Percentiles rank a stretch among this genome's conserved stretches.
These are phyloP conservation scores for Rutidosis leptorrhynchoides DNA, from an alignment of 129 eudicot genomes.

Conservation along the genomic window DNA sequence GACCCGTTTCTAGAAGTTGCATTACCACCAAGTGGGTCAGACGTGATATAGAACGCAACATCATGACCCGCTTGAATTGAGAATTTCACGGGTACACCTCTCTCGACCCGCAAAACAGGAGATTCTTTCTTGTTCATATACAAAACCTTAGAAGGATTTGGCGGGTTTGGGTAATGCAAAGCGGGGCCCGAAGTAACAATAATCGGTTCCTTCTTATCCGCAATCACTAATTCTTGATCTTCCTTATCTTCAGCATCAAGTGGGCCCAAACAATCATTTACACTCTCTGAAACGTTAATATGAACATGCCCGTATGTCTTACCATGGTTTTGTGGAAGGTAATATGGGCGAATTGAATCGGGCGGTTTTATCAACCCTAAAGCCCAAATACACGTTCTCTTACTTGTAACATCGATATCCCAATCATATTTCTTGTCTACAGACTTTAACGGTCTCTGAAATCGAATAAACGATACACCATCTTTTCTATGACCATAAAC, in stretches of 20 bases:
- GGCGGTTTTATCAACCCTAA: slow-evolving; percentile 84
- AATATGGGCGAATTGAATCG: slow-evolving; percentile 70
- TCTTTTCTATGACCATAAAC: slow-evolving; percentile 85
- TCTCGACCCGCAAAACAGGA: slow-evolving; percentile 79
- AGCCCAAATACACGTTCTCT: slow-evolving; percentile 85
- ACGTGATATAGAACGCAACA: slow-evolving; percentile 84
- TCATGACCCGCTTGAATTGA: slow-evolving; percentile 96
- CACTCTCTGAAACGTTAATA: slow-evolving; percentile 65
- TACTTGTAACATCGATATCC: slow-evolving; percentile 44
- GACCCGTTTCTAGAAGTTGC: slow-evolving; percentile 76
- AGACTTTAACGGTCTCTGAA: slow-evolving; percentile 53
- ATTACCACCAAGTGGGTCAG: slow-evolving; percentile 93
- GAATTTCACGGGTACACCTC: slow-evolving; percentile 84
- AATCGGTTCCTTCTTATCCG: slow-evolving; percentile 71
- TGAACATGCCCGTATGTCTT: slow-evolving; percentile 64
- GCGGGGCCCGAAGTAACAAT: slow-evolving; percentile 73
- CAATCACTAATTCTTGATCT: slow-evolving; percentile 83
- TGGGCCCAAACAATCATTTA: slow-evolving; percentile 87
- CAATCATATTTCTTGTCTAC: slow-evolving; percentile 65
- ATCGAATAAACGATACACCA: slow-evolving; percentile 84
- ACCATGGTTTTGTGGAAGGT: slow-evolving; percentile 91
- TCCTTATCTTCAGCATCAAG: slow-evolving; percentile 87
- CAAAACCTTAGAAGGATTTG: slow-evolving; percentile 84
- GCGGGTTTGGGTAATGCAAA: slow-evolving; percentile 87
- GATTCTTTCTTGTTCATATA: slow-evolving; percentile 92